A percentile compares a stretch with the other conserved stretches of the same genome.
These are phyloP conservation scores for Ustilago cynodontis DNA, from an alignment of 1,284 basidiomycete genomes.

Conservation along the genomic window DNA sequence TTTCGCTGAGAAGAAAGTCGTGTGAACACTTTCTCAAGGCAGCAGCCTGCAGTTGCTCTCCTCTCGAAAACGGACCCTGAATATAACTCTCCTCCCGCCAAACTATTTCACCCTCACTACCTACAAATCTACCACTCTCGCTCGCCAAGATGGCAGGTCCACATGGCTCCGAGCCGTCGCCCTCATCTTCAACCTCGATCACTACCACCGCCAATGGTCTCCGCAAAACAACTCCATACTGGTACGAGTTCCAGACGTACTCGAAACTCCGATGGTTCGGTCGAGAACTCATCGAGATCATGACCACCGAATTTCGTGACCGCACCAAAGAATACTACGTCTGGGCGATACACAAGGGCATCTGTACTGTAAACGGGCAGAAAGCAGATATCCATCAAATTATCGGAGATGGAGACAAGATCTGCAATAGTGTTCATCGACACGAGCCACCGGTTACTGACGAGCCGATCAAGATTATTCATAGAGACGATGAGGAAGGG, in stretches of 20 bases:
- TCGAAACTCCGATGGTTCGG: slow-evolving; percentile 91
- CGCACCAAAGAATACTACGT: slow-evolving; percentile 71
- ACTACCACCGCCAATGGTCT: slow-evolving; percentile 32
- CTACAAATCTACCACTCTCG: neutral
- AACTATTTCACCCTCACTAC: neutral
- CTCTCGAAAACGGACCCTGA: neutral
- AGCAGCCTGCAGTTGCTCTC: neutral
- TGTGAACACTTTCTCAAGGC: neutral
- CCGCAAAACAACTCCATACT: slow-evolving; percentile 47
- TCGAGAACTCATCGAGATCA: slow-evolving; percentile 76
- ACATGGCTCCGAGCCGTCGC: slow-evolving; percentile 7
- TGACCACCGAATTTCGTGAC: slow-evolving; percentile 70
- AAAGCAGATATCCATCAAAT: slow-evolving; percentile 83
- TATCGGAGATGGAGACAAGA: slow-evolving; percentile 86
- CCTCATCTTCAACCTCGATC: slow-evolving; percentile 9
- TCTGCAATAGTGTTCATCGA: slow-evolving; percentile 89
- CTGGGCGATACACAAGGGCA: slow-evolving; percentile 84
- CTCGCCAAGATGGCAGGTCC: slow-evolving; percentile 19
- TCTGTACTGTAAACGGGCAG: slow-evolving; percentile 91
- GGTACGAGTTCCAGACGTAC: slow-evolving; percentile 76
- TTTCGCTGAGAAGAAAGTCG: slow-evolving; percentile 15
- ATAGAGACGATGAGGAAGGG: slow-evolving; percentile 81
- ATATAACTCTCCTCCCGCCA: neutral
- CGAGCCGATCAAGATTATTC: slow-evolving; percentile 83
- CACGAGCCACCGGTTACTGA: slow-evolving; percentile 96